Conservation (phyloP, 805 yeast species). For the Saccharomycopsis babjevae region DNA sequence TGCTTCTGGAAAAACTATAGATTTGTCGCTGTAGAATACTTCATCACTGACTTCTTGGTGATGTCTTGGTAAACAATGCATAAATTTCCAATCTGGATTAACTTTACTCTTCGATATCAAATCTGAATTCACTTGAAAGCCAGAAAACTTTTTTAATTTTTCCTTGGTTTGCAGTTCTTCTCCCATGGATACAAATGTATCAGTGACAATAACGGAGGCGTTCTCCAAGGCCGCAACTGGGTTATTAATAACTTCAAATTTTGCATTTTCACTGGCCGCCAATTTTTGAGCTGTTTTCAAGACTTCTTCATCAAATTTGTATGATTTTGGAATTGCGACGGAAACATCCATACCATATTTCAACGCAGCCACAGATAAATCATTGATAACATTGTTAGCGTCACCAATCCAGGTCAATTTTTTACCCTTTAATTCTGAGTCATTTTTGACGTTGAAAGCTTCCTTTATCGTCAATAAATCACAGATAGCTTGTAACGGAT, state of each 20-base stretch:
- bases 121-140: slow-evolving; percentile 71
- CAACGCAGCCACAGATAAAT: slow-evolving; percentile 78
- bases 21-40: slow-evolving; percentile 74
- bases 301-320: slow-evolving; percentile 51
- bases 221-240: slow-evolving; percentile 63
- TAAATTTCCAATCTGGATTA: slow-evolving; percentile 66
- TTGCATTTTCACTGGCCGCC: slow-evolving; percentile 40
- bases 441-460: slow-evolving; percentile 46
- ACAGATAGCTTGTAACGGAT: slow-evolving; percentile 92
- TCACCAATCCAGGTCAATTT: slow-evolving; percentile 96
- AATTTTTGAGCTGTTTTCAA: slow-evolving; percentile 43
- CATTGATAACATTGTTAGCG: slow-evolving; percentile 91
- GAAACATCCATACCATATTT: slow-evolving; percentile 76
- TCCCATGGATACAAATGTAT: slow-evolving; percentile 98
- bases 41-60: slow-evolving; percentile 90
- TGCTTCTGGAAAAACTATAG: slow-evolving; percentile 90
- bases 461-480: slow-evolving; percentile 84
- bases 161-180: slow-evolving; percentile 70
- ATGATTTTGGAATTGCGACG: slow-evolving; percentile 74
- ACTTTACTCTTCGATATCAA: slow-evolving; percentile 52
- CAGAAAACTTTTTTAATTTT: slow-evolving; percentile 71
- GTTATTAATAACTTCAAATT: slow-evolving; percentile 53
- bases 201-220: slow-evolving; percentile 85
- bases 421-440: slow-evolving; percentile 26
- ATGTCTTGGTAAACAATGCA: slow-evolving; percentile 98